Percentiles rank a stretch among this genome's conserved stretches.
These are phyloP conservation scores for Lactifluus piperatus DNA, from an alignment of 768 basidiomycete species.

Conservation along the genomic window DNA sequence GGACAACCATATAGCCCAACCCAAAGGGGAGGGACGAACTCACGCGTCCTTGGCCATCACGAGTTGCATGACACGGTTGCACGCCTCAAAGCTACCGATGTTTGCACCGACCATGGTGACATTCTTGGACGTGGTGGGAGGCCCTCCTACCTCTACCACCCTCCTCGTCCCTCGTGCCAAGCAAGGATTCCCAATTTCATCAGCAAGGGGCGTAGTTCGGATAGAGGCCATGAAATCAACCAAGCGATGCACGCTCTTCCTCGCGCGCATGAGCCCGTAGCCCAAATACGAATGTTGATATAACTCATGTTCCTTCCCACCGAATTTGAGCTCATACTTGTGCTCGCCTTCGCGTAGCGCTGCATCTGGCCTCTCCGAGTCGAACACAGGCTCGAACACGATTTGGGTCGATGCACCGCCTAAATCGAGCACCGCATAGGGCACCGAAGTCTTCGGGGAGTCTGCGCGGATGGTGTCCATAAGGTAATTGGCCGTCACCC, in stretches of 20 bases:
- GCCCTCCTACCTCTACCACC: constrained; percentile 44
- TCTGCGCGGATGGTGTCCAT: constrained; percentile 60
- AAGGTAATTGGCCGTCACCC: constrained; percentile 97
- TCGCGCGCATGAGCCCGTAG: constrained; percentile 87
- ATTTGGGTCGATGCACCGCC: constrained; percentile 98
- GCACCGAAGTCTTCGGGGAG: constrained; percentile 36
- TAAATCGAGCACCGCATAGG: constrained; percentile 90
- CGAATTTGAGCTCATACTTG: constrained; percentile 78
- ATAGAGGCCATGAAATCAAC: constrained; percentile 76
- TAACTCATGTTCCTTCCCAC: constrained; percentile 57
- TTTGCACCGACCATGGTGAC: constrained; percentile 84
- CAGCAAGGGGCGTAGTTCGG: constrained; percentile 26
- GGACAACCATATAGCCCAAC: too few relatives aligned
- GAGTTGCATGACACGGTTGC: constrained; percentile 73
- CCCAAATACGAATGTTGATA: constrained; percentile 99
- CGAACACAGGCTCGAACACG: constrained; percentile 81
- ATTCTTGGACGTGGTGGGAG: constrained; percentile 34
- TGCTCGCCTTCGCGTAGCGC: constrained; percentile 76
- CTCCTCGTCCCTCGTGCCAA: constrained; percentile 57
- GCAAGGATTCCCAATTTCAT: constrained; percentile 69
- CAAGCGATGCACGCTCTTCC: constrained; percentile 77
- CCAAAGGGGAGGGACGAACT: constrained; percentile 27
- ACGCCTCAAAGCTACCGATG: constrained; percentile 78
- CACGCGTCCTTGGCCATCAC: constrained; percentile 94
- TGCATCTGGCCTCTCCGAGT: constrained; percentile 29